phyloP scores from a whole-genome alignment of 1,139 yeast genomes.

The Geotrichum fermentans region DNA sequence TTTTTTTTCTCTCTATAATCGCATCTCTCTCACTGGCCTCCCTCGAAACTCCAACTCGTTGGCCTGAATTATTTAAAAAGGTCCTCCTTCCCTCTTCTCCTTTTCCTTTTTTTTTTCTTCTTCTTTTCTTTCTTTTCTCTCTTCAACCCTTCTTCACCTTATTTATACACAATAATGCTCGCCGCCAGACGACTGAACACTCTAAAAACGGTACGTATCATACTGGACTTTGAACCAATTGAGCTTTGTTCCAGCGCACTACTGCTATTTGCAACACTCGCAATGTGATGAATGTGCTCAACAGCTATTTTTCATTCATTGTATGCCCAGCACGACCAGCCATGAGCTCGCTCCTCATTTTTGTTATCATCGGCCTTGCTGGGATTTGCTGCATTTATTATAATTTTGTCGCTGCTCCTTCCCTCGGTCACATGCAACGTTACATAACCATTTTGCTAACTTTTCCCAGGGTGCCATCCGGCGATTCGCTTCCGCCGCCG shows the following conservation, averaged over 20 bases:
- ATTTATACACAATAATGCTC: slow-evolving; percentile 2
- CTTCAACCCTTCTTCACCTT: neutral
- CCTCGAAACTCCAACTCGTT: too few relatives aligned
- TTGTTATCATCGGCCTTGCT: slow-evolving; percentile 8
- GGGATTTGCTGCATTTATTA: too few relatives aligned
- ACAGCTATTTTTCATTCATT: too few relatives aligned
- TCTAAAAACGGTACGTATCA: slow-evolving; percentile 15
- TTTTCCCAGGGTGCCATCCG: slow-evolving; percentile 32
- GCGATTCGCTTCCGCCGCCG: slow-evolving; percentile 67
- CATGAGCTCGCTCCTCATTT: too few relatives aligned
- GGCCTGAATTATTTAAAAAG: slow-evolving; percentile 5
- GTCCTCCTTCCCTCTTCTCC: neutral
- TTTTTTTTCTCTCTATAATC: too few relatives aligned
- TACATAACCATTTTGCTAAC: neutral
- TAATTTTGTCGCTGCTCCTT: neutral
- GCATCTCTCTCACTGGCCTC: too few relatives aligned
- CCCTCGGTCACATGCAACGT: slow-evolving; percentile 29
- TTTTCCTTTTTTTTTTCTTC: slow-evolving; percentile 9
- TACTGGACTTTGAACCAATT: too few relatives aligned
- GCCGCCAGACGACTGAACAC: slow-evolving; percentile 11
- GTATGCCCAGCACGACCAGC: too few relatives aligned
- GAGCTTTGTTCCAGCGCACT: neutral
- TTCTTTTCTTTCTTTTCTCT: neutral
- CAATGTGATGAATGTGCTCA: too few relatives aligned
- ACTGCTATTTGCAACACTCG: too few relatives aligned